These are phyloP conservation scores for Striga hermonthica DNA, from an alignment of 305 asterid genomes.

Conservation along the genomic window DNA sequence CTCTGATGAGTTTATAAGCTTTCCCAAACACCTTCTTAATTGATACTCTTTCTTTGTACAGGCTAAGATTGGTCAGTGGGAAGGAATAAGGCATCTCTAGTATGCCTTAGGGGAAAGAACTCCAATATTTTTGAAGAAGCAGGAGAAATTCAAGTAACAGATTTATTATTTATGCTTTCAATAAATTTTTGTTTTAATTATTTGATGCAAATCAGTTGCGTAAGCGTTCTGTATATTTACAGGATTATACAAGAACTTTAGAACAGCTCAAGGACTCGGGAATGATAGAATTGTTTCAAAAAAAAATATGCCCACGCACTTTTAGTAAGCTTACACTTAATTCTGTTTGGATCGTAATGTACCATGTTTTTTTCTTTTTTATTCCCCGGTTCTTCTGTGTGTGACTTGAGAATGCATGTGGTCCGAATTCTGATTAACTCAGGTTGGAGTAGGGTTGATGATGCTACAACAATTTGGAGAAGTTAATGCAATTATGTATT, in stretches of 20 bases:
- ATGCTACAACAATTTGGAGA: constrained; percentile 91
- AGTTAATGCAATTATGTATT: constrained; percentile 75
- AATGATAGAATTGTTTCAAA: constrained; percentile 65
- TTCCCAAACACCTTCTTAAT: not conserved
- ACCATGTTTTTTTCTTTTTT: not conserved
- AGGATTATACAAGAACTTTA: constrained; percentile 59
- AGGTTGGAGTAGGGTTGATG: constrained; percentile 95
- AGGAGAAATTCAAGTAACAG: constrained; percentile 50
- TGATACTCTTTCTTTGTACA: constrained; percentile 29
- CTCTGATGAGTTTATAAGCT: not conserved
- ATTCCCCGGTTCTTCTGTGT: not conserved
- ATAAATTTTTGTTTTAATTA: constrained; percentile 10
- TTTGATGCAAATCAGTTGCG: constrained; percentile 11
- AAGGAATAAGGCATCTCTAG: constrained; percentile 50
- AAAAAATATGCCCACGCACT: constrained; percentile 73
- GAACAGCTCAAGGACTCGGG: constrained; percentile 49
- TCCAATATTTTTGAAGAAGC: constrained; percentile 57
- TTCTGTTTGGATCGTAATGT: constrained; percentile 1
- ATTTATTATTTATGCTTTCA: constrained; percentile 22
- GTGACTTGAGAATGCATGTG: constrained; percentile 1
- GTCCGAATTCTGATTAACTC: constrained; percentile 31
- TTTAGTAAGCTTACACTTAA: constrained; percentile 39
- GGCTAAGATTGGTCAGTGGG: constrained; percentile 62
- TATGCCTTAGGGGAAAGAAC: constrained; percentile 52
- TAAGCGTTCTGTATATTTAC: constrained; percentile 20